Evolutionary conservation across 768 basidiomycete species (phyloP).

Genomic region (Suillus sp.): DNA sequence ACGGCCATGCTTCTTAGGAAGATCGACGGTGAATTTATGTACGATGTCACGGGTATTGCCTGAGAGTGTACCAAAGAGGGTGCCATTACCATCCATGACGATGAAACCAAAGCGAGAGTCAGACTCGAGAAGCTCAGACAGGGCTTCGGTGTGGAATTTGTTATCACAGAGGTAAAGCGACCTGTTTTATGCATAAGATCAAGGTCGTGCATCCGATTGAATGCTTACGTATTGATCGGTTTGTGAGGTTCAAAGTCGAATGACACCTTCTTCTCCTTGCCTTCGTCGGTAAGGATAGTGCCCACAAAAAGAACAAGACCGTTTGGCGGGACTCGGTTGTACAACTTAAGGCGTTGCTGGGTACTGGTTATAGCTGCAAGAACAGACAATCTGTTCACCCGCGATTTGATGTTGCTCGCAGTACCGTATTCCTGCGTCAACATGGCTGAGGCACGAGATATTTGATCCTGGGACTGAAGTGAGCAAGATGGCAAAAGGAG

Average conservation of each 20-base stretch:
- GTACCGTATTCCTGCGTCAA: constrained; percentile 98
- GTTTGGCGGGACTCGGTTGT: constrained; percentile 81
- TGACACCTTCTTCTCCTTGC: constrained; percentile 99
- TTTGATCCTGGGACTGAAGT: constrained; percentile 69
- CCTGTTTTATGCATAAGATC: constrained; percentile 41
- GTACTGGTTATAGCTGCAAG: constrained; percentile 98
- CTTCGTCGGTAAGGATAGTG: constrained; percentile 96
- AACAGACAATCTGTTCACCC: constrained; percentile 96
- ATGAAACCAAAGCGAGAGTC: constrained; percentile 99
- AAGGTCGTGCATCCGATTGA: neutral
- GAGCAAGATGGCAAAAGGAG: constrained; percentile 7
- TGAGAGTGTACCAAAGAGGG: constrained; percentile 92
- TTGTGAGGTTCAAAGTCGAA: constrained; percentile 99
- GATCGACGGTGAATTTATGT: constrained; percentile 98
- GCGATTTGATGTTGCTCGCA: constrained; percentile 99
- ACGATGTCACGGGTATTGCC: constrained; percentile 97
- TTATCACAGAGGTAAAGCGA: constrained; percentile 99
- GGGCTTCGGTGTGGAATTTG: constrained; percentile 98
- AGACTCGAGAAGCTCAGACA: constrained; percentile 94
- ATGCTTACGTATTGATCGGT: constrained; percentile 92
- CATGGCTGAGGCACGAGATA: constrained; percentile 93
- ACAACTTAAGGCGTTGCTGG: constrained; percentile 95
- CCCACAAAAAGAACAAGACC: constrained; percentile 98
- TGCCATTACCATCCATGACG: constrained; percentile 99
- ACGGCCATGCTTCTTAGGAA: constrained; percentile 99